Conservation (phyloP, 1,139 yeast genomes). For the Hanseniaspora uvarum region DNA sequence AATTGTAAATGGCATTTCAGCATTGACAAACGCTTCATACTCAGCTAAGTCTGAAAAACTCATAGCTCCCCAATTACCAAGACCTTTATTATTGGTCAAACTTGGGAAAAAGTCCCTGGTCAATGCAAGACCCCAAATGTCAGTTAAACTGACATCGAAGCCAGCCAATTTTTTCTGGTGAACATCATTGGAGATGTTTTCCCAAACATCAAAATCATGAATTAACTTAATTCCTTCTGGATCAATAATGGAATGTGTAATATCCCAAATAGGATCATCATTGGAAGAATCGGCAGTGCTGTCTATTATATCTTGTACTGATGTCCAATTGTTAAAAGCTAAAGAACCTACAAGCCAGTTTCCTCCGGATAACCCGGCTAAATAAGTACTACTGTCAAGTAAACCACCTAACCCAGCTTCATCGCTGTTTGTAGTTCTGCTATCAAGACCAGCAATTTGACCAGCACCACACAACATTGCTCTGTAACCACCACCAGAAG, state of each 20-base stretch:
- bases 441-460: constrained; percentile 64
- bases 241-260: constrained; percentile 42
- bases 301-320: constrained; percentile 42
- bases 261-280: constrained; percentile 53
- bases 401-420: constrained; percentile 68
- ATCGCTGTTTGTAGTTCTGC: constrained; percentile 49
- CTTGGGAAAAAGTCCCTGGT: constrained; percentile 49
- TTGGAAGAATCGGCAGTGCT: constrained; percentile 30
- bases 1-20: constrained; percentile 75
- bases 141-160: constrained; percentile 68
- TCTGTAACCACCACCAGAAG: constrained; percentile 86
- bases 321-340: constrained; percentile 60
- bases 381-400: constrained; percentile 58
- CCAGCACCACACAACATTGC: constrained; percentile 88
- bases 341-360: constrained; percentile 47
- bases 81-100: constrained; percentile 30
- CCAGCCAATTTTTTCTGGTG: constrained; percentile 64
- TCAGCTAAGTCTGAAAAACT: constrained; percentile 54
- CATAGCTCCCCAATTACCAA: constrained; percentile 37
- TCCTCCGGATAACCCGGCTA: constrained; percentile 48
- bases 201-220: constrained; percentile 44
- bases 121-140: constrained; percentile 84
- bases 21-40: constrained; percentile 43
- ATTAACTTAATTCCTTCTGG: constrained; percentile 59
- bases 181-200: constrained; percentile 32